Conservation (phyloP, 768 basidiomycete genomes). For the Phaeotremella skinneri region DNA sequence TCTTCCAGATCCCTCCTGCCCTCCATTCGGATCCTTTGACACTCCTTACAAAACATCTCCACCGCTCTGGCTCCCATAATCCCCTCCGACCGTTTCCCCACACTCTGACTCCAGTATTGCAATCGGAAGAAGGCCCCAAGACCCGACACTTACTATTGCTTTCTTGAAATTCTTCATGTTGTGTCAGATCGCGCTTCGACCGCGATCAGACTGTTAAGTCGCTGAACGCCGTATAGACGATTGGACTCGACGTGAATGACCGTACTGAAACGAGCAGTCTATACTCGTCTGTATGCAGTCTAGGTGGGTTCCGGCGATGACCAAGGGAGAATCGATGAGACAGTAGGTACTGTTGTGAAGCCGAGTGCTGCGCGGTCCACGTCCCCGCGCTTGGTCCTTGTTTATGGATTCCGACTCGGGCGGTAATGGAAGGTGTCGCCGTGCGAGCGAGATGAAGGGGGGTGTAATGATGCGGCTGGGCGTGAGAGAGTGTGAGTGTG, state of each 20-base stretch:
- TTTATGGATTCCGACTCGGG: too few relatives aligned
- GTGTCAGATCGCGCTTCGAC: neutral
- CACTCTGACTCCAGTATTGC: neutral
- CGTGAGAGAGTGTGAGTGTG: too few relatives aligned
- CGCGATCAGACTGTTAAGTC: neutral
- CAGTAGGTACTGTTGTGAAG: too few relatives aligned
- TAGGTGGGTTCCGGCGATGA: too few relatives aligned
- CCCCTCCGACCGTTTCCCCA: neutral
- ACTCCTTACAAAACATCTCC: neutral
- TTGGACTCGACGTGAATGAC: too few relatives aligned
- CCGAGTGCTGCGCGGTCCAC: neutral
- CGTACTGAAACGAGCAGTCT: too few relatives aligned
- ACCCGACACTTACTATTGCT: conserved; percentile 49
- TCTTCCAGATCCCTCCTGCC: too few relatives aligned
- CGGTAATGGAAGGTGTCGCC: neutral
- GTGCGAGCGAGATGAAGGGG: too few relatives aligned
- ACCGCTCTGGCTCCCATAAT: neutral
- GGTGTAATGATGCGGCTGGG: too few relatives aligned
- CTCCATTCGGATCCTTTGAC: neutral
- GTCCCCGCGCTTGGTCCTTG: neutral
- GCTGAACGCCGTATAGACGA: too few relatives aligned
- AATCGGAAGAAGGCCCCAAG: neutral
- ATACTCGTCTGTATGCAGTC: too few relatives aligned
- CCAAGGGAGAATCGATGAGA: too few relatives aligned
- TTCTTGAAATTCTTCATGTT: conserved; percentile 55